Evolutionary conservation across 129 eudicot genomes (phyloP), one percentile per base, ranked within the genome.

Genomic region (carrot (Daucus carota)): DNA sequence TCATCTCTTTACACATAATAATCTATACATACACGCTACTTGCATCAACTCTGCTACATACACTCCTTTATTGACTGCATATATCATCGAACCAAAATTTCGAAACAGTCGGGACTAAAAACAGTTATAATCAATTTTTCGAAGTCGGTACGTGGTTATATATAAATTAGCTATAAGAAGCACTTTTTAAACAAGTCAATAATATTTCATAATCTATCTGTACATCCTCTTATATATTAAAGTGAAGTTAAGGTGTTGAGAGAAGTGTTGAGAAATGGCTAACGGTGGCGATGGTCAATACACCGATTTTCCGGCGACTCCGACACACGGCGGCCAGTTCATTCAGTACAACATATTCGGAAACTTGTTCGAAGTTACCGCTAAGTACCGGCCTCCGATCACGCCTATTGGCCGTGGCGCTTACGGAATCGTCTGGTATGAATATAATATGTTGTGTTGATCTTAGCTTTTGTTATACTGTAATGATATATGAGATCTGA

Each of bases 401-500:
- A 81, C 81, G 88, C 96, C 98, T 40, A 85, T 93, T 31, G 98
- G 98, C 45, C 98, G 98, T 1, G 98, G 98, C 40, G 98, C 98
- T 81, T 93, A 93, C 31, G 98, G 98, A 32, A 88, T 93, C 22
- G 96, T 93, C 32, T 93, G 98, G 98, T 93, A 88, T 18, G 65
- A 8, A 33, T 73, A 18, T 3, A 41, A 17, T 4, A 26, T n/a
- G 6, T 6, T 13, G 8, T n/a, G n/a, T n/a, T n/a, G n/a, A n/a
- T n/a, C n/a, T n/a, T n/a, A n/a, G n/a, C n/a, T 41, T 3, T 52
- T 52, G 28, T 45, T 45, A 12, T 2, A 20, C 14, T 52, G 20
- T 52, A 22, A 18, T 52, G 0, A n/a, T n/a, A n/a, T n/a, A n/a
- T 57, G 65, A 50, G 65, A 57, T 57, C 62, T 54, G 62, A 8